Evolutionary conservation across 306 rosid species (phyloP), one percentile per base, ranked within the genome.

Genomic region (Cucurbita argyrosperma): DNA sequence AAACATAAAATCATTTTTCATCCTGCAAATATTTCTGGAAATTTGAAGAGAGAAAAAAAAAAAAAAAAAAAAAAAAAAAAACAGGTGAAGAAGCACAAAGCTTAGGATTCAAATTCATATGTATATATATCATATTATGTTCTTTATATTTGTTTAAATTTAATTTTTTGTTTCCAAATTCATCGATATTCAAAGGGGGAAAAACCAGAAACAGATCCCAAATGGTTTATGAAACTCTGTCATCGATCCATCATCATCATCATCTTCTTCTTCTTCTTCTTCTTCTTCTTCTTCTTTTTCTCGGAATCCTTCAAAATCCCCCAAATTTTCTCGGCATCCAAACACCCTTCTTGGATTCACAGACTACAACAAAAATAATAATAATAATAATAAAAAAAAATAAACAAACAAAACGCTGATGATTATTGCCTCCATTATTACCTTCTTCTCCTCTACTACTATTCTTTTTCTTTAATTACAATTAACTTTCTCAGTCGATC

Each of bases 101-200:
- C 3, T 59, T 30, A 12, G 2, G 40, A 12, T 59, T 35, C 10
- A 30, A 26, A 59, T 13, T 59, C 39, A 26, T 6, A 1, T 37
- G 0, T 37, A 6, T 37, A 3, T 37, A 6, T 7, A 19, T 19
- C 13, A 3, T 7, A 35, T 60, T 13, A 6, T 4, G 7, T 15
- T 38, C 19, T 23, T 30, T 30, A 0, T 4, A 12, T 6, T 6
- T 2, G 0, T 59, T 30, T 6, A 5, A 0, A 0, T 1, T 60
- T 14, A 30, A 30, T 51, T 16, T 51, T 57, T 57, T 23, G 8
- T 0, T 14, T 16, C 14, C 18, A 60, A 60, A 60, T 60, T 60
- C 6, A 60, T 14, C 10, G 26, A 26, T 57, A 23, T 57, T 58
- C 0, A 58, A 26, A 26, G 37, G 64, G 10, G n/a, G 35, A 2